These are phyloP conservation scores for Haematococcus lacustris DNA, from an alignment of 139 green algal genomes.

Conservation along the genomic window DNA sequence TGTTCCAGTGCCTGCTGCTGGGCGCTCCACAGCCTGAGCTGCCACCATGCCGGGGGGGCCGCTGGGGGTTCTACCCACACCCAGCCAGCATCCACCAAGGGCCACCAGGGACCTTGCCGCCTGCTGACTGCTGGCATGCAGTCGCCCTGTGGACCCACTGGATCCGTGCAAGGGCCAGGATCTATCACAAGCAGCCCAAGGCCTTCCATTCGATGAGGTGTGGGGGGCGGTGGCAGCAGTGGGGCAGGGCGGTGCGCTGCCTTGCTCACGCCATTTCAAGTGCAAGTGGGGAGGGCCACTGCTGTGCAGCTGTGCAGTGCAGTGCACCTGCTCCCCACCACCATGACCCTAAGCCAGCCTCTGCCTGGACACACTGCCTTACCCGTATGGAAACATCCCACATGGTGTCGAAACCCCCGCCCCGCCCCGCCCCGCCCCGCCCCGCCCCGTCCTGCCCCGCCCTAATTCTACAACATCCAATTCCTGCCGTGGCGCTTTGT, in stretches of 20 bases:
- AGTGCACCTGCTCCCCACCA: neutral
- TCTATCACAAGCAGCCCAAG: constrained; percentile 31
- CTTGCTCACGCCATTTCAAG: neutral
- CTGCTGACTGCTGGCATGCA: constrained; percentile 5
- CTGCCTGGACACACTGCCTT: neutral
- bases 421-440: too few species aligned
- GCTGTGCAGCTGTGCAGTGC: neutral
- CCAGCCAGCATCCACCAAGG: too few species aligned
- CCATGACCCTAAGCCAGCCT: neutral
- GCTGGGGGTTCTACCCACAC: neutral
- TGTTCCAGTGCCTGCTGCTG: neutral
- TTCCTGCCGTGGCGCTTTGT: too few species aligned
- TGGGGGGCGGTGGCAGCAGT: too few species aligned
- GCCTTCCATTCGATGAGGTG: constrained; percentile 35
- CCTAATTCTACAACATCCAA: too few species aligned
- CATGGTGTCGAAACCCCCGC: too few species aligned
- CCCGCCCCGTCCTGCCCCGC: too few species aligned
- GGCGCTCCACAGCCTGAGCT: too few species aligned
- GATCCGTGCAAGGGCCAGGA: constrained; percentile 26
- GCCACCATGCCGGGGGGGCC: neutral
- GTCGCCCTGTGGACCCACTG: constrained; percentile 43
- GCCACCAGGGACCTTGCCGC: too few species aligned
- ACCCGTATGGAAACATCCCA: too few species aligned
- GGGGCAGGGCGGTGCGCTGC: too few species aligned
- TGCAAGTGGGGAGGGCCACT: neutral